Percentiles rank a stretch among this genome's conserved stretches.
Evolutionary conservation across 208 protist species (phyloP).

Genomic region (Kentomonas sorsogonicus): DNA sequence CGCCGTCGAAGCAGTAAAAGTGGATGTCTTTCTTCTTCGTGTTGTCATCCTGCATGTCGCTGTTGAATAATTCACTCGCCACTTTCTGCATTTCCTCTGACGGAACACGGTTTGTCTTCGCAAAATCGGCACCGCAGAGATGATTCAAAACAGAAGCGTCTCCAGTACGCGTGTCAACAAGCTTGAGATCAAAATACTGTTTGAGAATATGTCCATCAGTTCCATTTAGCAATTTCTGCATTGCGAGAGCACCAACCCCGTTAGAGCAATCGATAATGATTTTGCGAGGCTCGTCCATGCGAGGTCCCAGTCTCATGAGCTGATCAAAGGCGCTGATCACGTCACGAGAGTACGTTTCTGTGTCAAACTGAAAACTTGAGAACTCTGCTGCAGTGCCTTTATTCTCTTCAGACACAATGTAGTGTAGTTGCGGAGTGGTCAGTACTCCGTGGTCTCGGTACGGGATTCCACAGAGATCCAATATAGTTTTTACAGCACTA

Average conservation of each 20-base stretch:
- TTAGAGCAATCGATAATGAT: slow-evolving; percentile 88
- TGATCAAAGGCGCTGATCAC: slow-evolving; percentile 28
- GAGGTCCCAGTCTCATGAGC: slow-evolving; percentile 11
- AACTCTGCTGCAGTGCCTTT: neutral
- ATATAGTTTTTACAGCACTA: slow-evolving; percentile 16
- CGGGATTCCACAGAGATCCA: slow-evolving; percentile 16
- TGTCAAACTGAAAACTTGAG: slow-evolving; percentile 3
- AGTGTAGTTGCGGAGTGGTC: slow-evolving; percentile 79
- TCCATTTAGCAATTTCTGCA: slow-evolving; percentile 40
- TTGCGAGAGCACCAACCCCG: slow-evolving; percentile 68
- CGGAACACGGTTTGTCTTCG: slow-evolving; percentile 46
- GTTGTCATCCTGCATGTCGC: neutral
- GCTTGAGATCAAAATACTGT: slow-evolving; percentile 32
- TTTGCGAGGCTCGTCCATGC: neutral
- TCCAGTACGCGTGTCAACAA: slow-evolving; percentile 37
- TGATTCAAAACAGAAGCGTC: slow-evolving; percentile 54
- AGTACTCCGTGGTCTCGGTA: slow-evolving; percentile 24
- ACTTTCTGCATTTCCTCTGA: slow-evolving; percentile 34
- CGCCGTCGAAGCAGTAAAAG: slow-evolving; percentile 91
- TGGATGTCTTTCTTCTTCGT: slow-evolving; percentile 18
- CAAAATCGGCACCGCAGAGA: slow-evolving; percentile 89
- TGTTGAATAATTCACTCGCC: no score
- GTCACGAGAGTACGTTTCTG: slow-evolving; percentile 25
- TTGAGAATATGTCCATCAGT: slow-evolving; percentile 15
- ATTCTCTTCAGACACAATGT: slow-evolving; percentile 34